Evolutionary conservation across 257 asterid genomes (phyloP).

Genomic region (Avicennia marina): DNA sequence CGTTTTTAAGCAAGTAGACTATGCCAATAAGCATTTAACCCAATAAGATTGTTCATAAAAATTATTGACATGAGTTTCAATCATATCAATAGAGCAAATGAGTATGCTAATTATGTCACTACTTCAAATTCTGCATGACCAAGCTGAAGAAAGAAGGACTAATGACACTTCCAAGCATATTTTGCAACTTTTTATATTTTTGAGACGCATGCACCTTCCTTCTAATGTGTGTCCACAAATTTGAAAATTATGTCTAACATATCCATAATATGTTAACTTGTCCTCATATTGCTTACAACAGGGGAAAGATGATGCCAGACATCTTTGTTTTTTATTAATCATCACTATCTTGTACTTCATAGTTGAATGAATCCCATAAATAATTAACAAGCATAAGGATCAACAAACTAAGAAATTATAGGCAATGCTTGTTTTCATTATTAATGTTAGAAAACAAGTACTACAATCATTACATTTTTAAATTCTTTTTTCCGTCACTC

Average conservation of each 20-base stretch:
- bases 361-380: not conserved
- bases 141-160: not conserved
- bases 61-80: not conserved
- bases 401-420: not conserved
- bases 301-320: not conserved
- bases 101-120: not conserved
- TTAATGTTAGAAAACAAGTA: too few relatives aligned
- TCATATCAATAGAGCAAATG: constrained; percentile 1
- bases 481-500: too few relatives aligned
- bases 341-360: not conserved
- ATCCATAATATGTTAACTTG: not conserved
- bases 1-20: constrained; percentile 1
- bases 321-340: not conserved
- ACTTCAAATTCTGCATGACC: not conserved
- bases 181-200: not conserved
- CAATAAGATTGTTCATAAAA: not conserved
- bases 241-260: too few relatives aligned
- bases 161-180: not conserved
- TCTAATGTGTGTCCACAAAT: constrained; percentile 9
- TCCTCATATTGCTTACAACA: not conserved
- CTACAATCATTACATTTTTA: too few relatives aligned
- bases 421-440: too few relatives aligned
- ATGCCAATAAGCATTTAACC: not conserved
- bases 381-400: not conserved
- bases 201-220: not conserved